Evolutionary conservation across 2,329 filamentous ascomycete genomes (phyloP).

Genomic region (Epichloe gansuensis): DNA sequence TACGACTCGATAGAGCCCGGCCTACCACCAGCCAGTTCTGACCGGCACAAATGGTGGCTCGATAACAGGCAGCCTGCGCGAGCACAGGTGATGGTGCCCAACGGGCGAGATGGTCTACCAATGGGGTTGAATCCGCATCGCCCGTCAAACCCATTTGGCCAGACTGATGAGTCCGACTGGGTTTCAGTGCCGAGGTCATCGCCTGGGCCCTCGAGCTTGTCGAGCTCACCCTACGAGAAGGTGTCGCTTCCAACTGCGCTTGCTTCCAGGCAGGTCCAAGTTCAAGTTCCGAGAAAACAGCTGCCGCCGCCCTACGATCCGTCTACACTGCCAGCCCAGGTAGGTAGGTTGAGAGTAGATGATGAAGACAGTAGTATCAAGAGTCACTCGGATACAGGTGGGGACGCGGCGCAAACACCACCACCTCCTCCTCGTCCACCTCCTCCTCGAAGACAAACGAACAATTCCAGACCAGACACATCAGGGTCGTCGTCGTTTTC

Average conservation of each 20-base stretch:
- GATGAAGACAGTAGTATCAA: conserved; percentile 23
- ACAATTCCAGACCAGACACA: conserved; percentile 8
- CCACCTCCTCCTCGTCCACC: conserved; percentile 25
- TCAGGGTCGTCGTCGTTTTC: conserved; percentile 1
- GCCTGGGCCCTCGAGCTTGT: conserved; percentile 43
- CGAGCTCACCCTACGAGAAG: conserved; percentile 47
- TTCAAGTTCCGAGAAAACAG: conserved; percentile 31
- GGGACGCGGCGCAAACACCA: conserved; percentile 16
- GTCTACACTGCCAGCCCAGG: conserved; percentile 30
- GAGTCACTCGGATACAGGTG: conserved; percentile 3
- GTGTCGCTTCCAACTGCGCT: conserved; percentile 36
- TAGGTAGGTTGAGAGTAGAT: conserved; percentile 28
- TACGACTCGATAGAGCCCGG: conserved; percentile 77
- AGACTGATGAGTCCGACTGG: conserved; percentile 73
- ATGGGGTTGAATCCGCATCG: conserved; percentile 60
- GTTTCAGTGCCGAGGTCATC: conserved; percentile 47
- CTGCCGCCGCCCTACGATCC: conserved; percentile 39
- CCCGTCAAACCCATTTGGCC: conserved; percentile 68
- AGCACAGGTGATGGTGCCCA: conserved; percentile 56
- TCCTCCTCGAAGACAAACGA: conserved; percentile 32
- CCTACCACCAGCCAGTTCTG: conserved; percentile 53
- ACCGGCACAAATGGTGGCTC: conserved; percentile 58
- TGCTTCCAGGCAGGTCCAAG: conserved; percentile 28
- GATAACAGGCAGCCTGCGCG: conserved; percentile 61
- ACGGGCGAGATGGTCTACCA: conserved; percentile 32